Evolutionary conservation across 371 early-diverging fungal species (phyloP), one percentile per base, ranked within the genome.

Genomic region (Syncephalastrum sp.): DNA sequence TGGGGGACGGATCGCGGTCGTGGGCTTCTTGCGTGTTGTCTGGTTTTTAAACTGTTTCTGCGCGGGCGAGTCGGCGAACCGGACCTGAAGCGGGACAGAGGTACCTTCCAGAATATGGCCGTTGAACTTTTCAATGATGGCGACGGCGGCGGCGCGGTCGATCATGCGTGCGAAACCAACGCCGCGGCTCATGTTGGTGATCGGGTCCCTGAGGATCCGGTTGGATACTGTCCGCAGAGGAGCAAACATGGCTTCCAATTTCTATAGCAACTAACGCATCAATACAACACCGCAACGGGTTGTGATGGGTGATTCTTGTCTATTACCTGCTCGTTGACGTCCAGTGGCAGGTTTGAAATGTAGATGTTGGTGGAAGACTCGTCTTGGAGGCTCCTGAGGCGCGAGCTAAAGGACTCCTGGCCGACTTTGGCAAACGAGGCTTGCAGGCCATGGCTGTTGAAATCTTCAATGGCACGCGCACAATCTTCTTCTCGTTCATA

Each of bases 141-240:
- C 68, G 7, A 75, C 58, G 1, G 92, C 91, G 1, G 85, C 79
- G 15, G 74, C 82, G 42, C 91, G 87, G 57, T 84, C 85, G 5
- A 75, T 74, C 79, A 93, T 77, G 47, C 92, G 82, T 3, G 89
- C 91, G 71, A 93, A 93, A 7, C 92, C 93, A 8, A 91, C 92
- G 27, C 93, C 90, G 42, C 88, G 78, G 56, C 84, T 77, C 25
- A 71, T 27, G 29, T 83, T 68, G 41, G 79, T 76, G 48, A 67
- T 65, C 50, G 70, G 72, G 59, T 89, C 86, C 42, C 89, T 75
- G 5, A 93, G 74, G 47, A 93, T 89, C 43, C 89, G 74, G 24
- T 82, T 84, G 10, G 91, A 90, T 4, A 88, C 63, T n/a, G 89
- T 85, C 1, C 66, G 65, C 66, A 76, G 79, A 7, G 90, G 90